phyloP scores from a whole-genome alignment of 345 rosid genomes.

The Iberis pinnata region DNA sequence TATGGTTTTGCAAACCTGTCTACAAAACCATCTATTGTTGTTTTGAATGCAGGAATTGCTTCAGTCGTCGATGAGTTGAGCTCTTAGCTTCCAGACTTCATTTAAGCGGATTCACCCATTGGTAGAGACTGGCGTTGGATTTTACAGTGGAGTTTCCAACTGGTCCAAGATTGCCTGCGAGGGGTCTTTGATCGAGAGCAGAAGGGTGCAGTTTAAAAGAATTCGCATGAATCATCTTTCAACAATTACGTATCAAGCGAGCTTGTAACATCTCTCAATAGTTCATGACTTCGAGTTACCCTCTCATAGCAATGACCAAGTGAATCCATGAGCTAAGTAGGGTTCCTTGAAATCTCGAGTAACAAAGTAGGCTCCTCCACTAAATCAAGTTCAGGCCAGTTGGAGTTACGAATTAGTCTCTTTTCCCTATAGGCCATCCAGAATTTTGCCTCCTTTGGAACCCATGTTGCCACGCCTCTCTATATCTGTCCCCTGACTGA shows the following conservation, averaged over 20 bases:
- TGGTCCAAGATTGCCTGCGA: background rate
- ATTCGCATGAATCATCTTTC: background rate
- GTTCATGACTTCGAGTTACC: no score
- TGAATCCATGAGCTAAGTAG: background rate
- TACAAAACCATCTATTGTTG: no score
- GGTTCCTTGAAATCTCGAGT: slow-evolving; percentile 7
- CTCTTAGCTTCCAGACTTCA: background rate
- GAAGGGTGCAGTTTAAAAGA: no score
- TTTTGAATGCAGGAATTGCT: slow-evolving; percentile 1
- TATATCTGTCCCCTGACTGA: slow-evolving; percentile 52
- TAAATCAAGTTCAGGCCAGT: slow-evolving; percentile 2
- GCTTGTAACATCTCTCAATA: no score
- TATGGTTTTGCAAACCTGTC: background rate
- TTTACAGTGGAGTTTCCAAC: slow-evolving; percentile 1
- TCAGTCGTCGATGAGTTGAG: background rate
- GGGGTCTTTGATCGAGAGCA: background rate
- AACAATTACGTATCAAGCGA: no score
- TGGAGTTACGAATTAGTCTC: slow-evolving; percentile 30
- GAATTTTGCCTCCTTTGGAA: slow-evolving; percentile 48
- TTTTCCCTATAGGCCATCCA: slow-evolving; percentile 43
- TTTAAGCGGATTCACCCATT: background rate
- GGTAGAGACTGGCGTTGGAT: background rate
- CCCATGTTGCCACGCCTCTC: slow-evolving; percentile 82
- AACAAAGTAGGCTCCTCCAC: background rate
- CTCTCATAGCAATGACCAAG: background rate